Evolutionary conservation across 2,329 filamentous ascomycete species (phyloP), one percentile per base, ranked within the genome.

Genomic region (Colletotrichum shisoi): DNA sequence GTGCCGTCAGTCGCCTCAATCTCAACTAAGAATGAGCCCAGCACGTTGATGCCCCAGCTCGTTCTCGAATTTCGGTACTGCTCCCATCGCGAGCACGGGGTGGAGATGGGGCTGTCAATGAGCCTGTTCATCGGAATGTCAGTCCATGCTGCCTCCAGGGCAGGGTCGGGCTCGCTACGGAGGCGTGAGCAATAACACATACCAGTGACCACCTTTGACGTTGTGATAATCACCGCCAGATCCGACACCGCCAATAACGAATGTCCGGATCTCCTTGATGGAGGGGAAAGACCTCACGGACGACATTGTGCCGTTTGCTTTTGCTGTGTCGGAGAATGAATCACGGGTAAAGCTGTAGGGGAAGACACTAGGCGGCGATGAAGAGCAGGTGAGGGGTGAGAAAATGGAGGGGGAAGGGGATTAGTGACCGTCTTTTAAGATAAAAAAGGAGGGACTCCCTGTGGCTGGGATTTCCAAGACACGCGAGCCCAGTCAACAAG

Each of bases 31-130:
- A 97, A 96, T 0, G 93, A 96, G 2, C 94, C 94, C 31, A 97
- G 82, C 8, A 97, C 93, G 73, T 97, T 97, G 84, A 97, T 97
- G 44, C 94, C 94, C 92, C 93, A 97, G 77, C 89, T 93, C 13
- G 93, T 97, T 72, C 94, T 86, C 44, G 93, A 97, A 69, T 89
- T 87, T 71, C 93, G 89, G 79, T 96, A 97, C 72, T 94, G 83
- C 71, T 95, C 91, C 86, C 94, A 97, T 78, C 88, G 86, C 57
- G 93, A 94, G 86, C 94, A 96, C 7, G 94, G 94, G 0, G 93
- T 97, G 1, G 94, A 93, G 76, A 97, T 97, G 72, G 94, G 89
- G 69, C 90, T 91, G 80, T 97, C 94, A 71, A 97, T 91, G 72
- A 97, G 83, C 94, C 93, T 96, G 78, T 82, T 27, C 40, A 24